phyloP scores from a whole-genome alignment of 75 land plant genomes.

The Cunninghamia lanceolata region DNA sequence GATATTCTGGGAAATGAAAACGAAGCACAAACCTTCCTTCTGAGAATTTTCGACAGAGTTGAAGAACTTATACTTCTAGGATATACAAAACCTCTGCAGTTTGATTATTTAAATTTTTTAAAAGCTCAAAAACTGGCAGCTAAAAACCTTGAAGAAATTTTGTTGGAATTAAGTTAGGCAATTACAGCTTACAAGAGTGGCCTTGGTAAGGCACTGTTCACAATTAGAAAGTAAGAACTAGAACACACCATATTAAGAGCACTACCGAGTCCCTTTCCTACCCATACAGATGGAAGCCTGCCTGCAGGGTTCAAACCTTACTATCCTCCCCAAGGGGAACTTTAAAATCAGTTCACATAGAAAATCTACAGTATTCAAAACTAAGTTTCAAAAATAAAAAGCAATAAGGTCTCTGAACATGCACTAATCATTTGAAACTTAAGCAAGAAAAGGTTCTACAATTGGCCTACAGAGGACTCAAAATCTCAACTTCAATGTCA shows the following conservation, averaged over 20 bases:
- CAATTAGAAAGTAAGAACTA: not conserved
- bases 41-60: not conserved
- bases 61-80: not conserved
- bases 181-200: not conserved
- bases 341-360: not conserved
- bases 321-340: no score
- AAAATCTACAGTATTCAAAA: no score
- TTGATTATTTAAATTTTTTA: no score
- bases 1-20: not conserved
- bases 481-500: not conserved
- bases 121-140: not conserved
- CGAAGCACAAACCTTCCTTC: not conserved
- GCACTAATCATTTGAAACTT: not conserved
- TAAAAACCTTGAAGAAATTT: not conserved
- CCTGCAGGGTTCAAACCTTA: not conserved
- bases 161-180: not conserved
- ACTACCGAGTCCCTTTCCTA: no score
- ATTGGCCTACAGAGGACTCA: not conserved
- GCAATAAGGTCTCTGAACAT: not conserved
- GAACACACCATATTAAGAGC: no score
- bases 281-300: no score
- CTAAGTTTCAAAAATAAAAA: no score
- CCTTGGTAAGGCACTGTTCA: not conserved
- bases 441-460: not conserved
- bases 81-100: not conserved